Evolutionary conservation across 2,329 filamentous ascomycete genomes (phyloP).

Genomic region (Venturia oleaginea): DNA sequence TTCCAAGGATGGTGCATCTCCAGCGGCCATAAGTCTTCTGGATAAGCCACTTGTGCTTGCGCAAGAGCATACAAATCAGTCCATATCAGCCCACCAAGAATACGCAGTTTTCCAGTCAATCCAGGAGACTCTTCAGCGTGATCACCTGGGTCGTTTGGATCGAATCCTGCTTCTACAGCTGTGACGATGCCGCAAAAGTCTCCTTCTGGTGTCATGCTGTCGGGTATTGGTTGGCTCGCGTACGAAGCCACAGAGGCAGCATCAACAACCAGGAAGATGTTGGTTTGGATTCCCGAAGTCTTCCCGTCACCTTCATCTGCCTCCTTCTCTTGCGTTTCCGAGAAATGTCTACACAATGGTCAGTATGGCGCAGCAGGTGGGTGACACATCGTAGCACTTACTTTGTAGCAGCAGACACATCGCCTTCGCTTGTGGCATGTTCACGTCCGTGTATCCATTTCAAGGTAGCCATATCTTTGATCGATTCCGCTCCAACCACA

Average conservation of each 20-base stretch:
- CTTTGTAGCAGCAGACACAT: conserved; percentile 7
- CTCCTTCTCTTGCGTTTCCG: neutral
- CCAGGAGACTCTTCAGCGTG: conserved; percentile 3
- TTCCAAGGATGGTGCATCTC: conserved; percentile 2
- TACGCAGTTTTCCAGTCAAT: neutral
- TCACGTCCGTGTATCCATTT: neutral
- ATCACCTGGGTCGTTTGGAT: neutral
- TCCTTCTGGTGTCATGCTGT: neutral
- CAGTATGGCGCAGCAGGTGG: neutral
- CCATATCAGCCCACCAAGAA: neutral
- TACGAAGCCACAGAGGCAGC: conserved; percentile 2
- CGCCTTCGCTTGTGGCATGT: neutral
- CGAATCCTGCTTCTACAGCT: conserved; percentile 2
- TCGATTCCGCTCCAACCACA: neutral
- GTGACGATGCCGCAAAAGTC: conserved; percentile 4
- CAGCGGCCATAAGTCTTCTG: conserved; percentile 5
- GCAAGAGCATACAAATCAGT: neutral
- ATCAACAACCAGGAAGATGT: neutral
- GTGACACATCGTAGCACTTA: neutral
- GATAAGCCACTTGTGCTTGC: conserved; percentile 3
- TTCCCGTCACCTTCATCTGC: neutral
- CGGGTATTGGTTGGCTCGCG: neutral
- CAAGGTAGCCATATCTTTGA: neutral
- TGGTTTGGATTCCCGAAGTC: neutral
- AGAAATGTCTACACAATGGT: neutral